These are phyloP conservation scores for Colletotrichum melonis DNA, from an alignment of 2,329 filamentous ascomycete species.

Conservation along the genomic window DNA sequence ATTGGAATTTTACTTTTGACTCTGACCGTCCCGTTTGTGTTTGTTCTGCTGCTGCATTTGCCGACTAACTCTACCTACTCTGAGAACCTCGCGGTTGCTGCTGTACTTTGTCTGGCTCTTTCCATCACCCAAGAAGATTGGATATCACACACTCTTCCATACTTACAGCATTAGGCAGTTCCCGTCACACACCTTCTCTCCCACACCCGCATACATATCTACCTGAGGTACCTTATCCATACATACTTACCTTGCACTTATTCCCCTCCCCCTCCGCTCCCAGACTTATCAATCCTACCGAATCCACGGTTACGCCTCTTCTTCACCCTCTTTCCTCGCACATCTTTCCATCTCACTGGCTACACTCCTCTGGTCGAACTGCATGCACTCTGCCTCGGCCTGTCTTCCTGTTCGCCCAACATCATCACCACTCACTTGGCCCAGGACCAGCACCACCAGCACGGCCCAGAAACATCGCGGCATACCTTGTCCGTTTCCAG, in stretches of 20 bases:
- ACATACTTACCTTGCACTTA: background rate
- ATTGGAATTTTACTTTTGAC: slow-evolving; percentile 8
- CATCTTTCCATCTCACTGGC: background rate
- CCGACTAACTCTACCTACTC: background rate
- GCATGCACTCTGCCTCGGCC: background rate
- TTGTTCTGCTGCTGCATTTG: slow-evolving; percentile 12
- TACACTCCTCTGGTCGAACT: background rate
- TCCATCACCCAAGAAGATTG: background rate
- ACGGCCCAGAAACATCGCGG: slow-evolving; percentile 6
- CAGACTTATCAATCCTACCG: background rate
- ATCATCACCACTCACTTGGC: background rate
- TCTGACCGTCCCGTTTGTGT: slow-evolving; percentile 5
- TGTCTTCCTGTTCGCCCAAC: background rate
- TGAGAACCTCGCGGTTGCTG: background rate
- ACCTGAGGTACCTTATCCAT: background rate
- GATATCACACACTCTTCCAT: background rate
- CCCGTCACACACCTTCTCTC: background rate
- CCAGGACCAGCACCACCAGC: background rate
- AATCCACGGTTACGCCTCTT: background rate
- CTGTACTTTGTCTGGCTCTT: background rate
- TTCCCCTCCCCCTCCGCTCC: background rate
- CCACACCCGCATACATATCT: background rate
- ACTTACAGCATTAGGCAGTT: background rate
- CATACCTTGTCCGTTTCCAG: slow-evolving; percentile 33
- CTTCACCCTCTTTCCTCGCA: background rate